phyloP scores from a whole-genome alignment of 2,329 filamentous ascomycete species.

The Colletotrichum sp. region DNA sequence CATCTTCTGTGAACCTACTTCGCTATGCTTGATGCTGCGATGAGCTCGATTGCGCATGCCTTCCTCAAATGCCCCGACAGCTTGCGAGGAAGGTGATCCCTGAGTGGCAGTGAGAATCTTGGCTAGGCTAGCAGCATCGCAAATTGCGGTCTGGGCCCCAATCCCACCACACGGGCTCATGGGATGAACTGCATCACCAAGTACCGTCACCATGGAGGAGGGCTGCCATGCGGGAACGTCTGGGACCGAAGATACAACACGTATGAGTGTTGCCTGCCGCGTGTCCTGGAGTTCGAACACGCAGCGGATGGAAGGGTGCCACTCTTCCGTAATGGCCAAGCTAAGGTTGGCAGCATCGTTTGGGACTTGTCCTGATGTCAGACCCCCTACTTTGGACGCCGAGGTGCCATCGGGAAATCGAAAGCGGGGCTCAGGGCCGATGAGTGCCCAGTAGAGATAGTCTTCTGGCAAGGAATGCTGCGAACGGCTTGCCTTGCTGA shows the following conservation, averaged over 20 bases:
- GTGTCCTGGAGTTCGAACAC: slow-evolving; percentile 64
- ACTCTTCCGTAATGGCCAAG: slow-evolving; percentile 39
- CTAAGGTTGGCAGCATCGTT: not conserved
- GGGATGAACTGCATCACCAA: slow-evolving; percentile 62
- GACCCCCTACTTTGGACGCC: not conserved
- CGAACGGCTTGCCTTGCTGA: not conserved
- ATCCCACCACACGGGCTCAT: slow-evolving; percentile 64
- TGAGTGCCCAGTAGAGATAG: slow-evolving; percentile 6
- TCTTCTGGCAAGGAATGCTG: not conserved
- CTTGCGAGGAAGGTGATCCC: not conserved
- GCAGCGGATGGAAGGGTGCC: slow-evolving; percentile 55
- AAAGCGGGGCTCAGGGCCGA: not conserved
- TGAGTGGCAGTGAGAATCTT: not conserved
- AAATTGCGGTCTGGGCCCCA: slow-evolving; percentile 32
- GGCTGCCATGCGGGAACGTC: slow-evolving; percentile 67
- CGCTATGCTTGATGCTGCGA: not conserved
- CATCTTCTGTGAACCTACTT: not conserved
- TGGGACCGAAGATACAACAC: slow-evolving; percentile 67
- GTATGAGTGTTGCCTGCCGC: slow-evolving; percentile 67
- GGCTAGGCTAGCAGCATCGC: not conserved
- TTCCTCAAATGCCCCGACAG: not conserved
- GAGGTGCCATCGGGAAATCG: not conserved
- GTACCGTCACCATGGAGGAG: slow-evolving; percentile 60
- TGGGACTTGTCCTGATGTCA: not conserved
- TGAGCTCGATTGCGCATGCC: not conserved